These are phyloP conservation scores for Farysia itapuensis DNA, from an alignment of 1,284 basidiomycete genomes.

Conservation along the genomic window DNA sequence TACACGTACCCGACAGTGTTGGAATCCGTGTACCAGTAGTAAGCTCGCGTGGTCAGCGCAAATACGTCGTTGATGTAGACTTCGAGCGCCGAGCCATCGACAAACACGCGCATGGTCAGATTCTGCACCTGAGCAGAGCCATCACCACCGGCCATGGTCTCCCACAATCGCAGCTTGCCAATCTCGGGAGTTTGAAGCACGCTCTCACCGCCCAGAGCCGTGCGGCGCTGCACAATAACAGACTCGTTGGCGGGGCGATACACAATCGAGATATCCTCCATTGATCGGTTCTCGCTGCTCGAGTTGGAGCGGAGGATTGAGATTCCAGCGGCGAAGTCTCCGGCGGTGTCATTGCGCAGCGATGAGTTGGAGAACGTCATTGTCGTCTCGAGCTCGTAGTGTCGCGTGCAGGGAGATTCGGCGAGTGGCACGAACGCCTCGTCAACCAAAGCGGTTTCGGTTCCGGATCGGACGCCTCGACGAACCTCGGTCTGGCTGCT, in stretches of 20 bases:
- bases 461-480: slow-evolving; percentile 4
- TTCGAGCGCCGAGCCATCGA: slow-evolving; percentile 27
- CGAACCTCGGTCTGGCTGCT: slow-evolving; percentile 1
- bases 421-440: slow-evolving; percentile 15
- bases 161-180: slow-evolving; percentile 26
- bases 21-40: slow-evolving; percentile 23
- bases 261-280: slow-evolving; percentile 17
- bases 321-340: slow-evolving; percentile 14
- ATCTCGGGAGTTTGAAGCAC: slow-evolving; percentile 7
- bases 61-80: slow-evolving; percentile 32
- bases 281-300: not conserved
- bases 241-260: slow-evolving; percentile 21
- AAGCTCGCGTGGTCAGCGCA: slow-evolving; percentile 16
- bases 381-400: slow-evolving; percentile 16
- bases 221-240: slow-evolving; percentile 12
- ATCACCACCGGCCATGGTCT: not conserved
- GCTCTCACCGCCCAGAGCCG: slow-evolving; percentile 8
- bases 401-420: slow-evolving; percentile 2
- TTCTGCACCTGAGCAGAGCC: not conserved
- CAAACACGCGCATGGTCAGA: slow-evolving; percentile 16
- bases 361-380: slow-evolving; percentile 9
- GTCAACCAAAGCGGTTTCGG: slow-evolving; percentile 1
- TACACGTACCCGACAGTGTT: slow-evolving; percentile 12
- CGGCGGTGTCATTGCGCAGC: slow-evolving; percentile 7
- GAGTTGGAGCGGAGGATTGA: slow-evolving; percentile 9